A percentile compares a stretch with the other conserved stretches of the same genome.
Conservation (phyloP, 2,329 filamentous ascomycete species). For the Penicillium hesseltinei region DNA sequence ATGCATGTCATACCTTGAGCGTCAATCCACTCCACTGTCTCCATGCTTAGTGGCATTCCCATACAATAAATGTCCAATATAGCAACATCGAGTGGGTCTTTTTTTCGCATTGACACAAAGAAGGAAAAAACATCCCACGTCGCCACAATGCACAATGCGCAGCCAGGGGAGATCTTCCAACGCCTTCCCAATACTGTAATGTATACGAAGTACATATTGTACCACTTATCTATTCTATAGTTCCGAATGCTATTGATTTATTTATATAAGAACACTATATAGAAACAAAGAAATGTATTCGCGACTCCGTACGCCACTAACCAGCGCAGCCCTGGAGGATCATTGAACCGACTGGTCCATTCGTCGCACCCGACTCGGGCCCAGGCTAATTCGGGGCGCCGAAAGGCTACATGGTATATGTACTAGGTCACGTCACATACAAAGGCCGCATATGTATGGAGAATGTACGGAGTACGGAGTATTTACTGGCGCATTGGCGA, state of each 20-base stretch:
- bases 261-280: no score
- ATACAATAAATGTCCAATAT: not conserved
- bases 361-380: constrained; percentile 23
- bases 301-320: constrained; percentile 1
- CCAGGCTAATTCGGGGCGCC: constrained; percentile 9
- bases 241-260: not conserved
- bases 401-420: not conserved
- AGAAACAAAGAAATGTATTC: not conserved
- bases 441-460: not conserved
- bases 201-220: not conserved
- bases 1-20: constrained; percentile 25
- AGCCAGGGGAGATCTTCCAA: constrained; percentile 3
- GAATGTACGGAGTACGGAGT: not conserved
- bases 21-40: constrained; percentile 10
- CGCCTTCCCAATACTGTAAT: not conserved
- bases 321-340: constrained; percentile 10
- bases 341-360: constrained; percentile 18
- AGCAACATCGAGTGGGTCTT: not conserved
- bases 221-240: not conserved
- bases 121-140: constrained; percentile 2
- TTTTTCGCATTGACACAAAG: not conserved
- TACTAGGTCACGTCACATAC: not conserved
- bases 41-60: not conserved
- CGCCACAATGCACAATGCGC: constrained; percentile 2
- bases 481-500: constrained; percentile 11